phyloP scores from a whole-genome alignment of 352 stramenopile species.

The Globisporangium nodosum region DNA sequence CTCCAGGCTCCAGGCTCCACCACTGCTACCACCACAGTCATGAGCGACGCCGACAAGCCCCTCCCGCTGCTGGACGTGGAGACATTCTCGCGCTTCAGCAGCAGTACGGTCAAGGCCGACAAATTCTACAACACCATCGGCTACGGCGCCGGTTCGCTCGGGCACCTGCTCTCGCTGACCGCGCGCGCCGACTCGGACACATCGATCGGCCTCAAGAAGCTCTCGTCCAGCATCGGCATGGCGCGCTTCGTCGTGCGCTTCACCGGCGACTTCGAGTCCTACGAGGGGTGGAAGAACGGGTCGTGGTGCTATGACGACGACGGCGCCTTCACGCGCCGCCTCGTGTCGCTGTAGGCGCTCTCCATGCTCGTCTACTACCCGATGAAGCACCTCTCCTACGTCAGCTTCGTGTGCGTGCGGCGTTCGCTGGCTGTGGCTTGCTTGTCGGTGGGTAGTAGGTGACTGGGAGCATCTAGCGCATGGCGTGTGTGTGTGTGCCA shows the following conservation, averaged over 20 bases:
- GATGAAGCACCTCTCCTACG: conserved; percentile 79
- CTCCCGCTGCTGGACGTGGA: conserved; percentile 42
- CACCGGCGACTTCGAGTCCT: conserved; percentile 65
- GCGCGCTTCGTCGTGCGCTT: conserved; percentile 78
- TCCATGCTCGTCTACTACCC: conserved; percentile 86
- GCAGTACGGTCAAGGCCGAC: conserved; percentile 55
- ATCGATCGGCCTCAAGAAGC: conserved; percentile 46
- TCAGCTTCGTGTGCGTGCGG: conserved; percentile 21
- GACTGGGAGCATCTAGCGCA: too few relatives aligned
- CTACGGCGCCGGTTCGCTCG: conserved; percentile 53
- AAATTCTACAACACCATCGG: conserved; percentile 85
- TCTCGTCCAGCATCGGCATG: conserved; percentile 72
- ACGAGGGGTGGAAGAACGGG: conserved; percentile 65
- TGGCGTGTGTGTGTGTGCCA: too few relatives aligned
- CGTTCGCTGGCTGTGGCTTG: neutral
- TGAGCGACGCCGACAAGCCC: conserved; percentile 10
- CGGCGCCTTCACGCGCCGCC: conserved; percentile 41
- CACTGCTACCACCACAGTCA: neutral
- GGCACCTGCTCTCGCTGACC: conserved; percentile 45
- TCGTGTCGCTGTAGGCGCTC: conserved; percentile 66
- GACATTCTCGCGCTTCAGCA: conserved; percentile 63
- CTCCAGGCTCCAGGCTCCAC: neutral
- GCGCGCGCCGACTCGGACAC: conserved; percentile 45
- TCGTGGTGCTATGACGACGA: conserved; percentile 79
- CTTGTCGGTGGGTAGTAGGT: too few relatives aligned